Evolutionary conservation across 176 grass and related monocot species (phyloP).

Genomic region (Calamus simplicifolius): DNA sequence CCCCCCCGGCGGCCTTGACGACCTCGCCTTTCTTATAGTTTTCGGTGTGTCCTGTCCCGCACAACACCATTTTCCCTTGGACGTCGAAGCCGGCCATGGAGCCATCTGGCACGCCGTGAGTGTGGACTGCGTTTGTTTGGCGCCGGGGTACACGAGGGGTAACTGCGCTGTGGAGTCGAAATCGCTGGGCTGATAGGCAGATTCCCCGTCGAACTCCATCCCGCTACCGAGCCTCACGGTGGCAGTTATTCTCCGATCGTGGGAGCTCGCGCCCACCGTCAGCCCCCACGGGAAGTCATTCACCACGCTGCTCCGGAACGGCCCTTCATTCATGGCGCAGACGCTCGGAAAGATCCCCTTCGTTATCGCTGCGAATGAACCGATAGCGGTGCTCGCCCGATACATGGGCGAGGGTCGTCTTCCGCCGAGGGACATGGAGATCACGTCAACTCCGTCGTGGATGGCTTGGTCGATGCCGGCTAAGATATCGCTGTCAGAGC

Average conservation of each 20-base stretch:
- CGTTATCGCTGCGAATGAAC: too few species aligned
- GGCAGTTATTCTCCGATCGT: background rate
- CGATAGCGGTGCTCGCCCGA: too few species aligned
- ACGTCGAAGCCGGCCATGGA: constrained; percentile 1
- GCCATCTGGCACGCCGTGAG: background rate
- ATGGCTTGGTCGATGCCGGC: constrained; percentile 46
- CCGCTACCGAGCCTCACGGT: background rate
- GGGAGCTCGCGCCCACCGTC: constrained; percentile 9
- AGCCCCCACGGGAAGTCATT: constrained; percentile 8
- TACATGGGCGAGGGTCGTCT: too few species aligned
- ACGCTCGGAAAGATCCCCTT: too few species aligned
- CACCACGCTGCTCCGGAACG: background rate
- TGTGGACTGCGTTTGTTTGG: background rate
- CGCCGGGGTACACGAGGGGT: background rate
- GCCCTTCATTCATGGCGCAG: too few species aligned
- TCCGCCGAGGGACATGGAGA: constrained; percentile 48
- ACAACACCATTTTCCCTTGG: constrained; percentile 5
- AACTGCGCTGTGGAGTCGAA: background rate
- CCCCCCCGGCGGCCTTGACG: constrained; percentile 2
- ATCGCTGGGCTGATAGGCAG: constrained; percentile 2
- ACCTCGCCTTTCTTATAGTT: background rate
- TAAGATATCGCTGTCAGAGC: constrained; percentile 33
- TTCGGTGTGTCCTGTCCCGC: background rate
- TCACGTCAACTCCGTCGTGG: constrained; percentile 41
- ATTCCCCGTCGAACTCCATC: background rate